Conservation (phyloP, 345 rosid species). For the Brassica nigra region DNA sequence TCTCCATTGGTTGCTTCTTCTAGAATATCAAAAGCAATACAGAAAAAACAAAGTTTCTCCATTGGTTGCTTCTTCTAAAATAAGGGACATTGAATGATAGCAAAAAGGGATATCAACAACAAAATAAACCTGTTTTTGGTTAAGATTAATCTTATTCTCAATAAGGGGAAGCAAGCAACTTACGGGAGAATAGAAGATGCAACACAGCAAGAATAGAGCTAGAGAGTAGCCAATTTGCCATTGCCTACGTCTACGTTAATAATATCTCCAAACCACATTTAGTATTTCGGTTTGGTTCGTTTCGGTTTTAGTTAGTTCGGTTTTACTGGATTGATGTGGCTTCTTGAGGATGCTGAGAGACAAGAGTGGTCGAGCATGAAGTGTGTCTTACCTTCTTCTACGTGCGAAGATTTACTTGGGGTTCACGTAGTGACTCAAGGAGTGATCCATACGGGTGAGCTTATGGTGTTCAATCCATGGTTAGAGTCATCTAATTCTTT, state of each 20-base stretch:
- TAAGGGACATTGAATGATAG: conserved; percentile 11
- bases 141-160: conserved; percentile 5
- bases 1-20: too few relatives aligned
- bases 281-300: background rate
- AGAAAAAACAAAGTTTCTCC: too few relatives aligned
- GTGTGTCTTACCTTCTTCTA: background rate
- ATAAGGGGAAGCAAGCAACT: conserved; percentile 38
- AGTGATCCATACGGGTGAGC: background rate
- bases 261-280: conserved; percentile 59
- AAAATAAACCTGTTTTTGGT: background rate
- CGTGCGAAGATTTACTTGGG: background rate
- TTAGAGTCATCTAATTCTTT: too few relatives aligned
- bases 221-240: conserved; percentile 80
- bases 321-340: background rate
- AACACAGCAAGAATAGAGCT: conserved; percentile 49
- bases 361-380: background rate
- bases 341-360: background rate
- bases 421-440: background rate
- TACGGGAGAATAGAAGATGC: conserved; percentile 91
- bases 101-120: background rate
- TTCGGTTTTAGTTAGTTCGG: too few relatives aligned
- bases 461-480: background rate
- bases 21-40: too few relatives aligned
- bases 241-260: conserved; percentile 87
- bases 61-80: background rate